These are phyloP conservation scores for Scedosporium minutisporum DNA, from an alignment of 2,329 filamentous ascomycete species.

Conservation along the genomic window DNA sequence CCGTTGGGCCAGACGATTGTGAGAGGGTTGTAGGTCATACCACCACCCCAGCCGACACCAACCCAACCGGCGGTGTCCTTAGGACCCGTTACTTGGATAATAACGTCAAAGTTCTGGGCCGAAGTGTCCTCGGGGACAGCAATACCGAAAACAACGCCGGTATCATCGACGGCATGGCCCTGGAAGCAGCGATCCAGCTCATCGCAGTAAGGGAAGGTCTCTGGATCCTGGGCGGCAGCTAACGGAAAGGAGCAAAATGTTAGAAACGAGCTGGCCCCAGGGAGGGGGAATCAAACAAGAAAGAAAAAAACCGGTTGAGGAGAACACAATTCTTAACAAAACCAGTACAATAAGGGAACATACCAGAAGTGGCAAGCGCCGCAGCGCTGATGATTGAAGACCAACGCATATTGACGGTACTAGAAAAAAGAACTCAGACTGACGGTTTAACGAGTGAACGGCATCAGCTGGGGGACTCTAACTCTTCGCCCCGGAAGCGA, in stretches of 20 bases:
- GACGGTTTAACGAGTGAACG: not conserved
- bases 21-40: conserved; percentile 34
- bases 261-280: not conserved
- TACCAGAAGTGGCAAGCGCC: conserved; percentile 10
- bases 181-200: conserved; percentile 13
- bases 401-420: conserved; percentile 10
- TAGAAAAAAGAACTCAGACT: not conserved
- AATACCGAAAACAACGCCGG: conserved; percentile 21
- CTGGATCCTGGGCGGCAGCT: conserved; percentile 4
- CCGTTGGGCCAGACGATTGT: conserved; percentile 31
- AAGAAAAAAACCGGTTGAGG: not conserved
- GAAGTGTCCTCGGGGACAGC: conserved; percentile 23
- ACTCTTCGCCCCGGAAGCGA: not conserved
- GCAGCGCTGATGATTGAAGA: not conserved
- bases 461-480: not conserved
- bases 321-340: not conserved
- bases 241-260: not conserved
- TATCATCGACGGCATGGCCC: conserved; percentile 17
- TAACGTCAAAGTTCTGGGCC: conserved; percentile 25
- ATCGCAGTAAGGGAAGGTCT: conserved; percentile 13
- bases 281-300: not conserved
- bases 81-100: conserved; percentile 32
- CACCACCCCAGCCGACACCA: conserved; percentile 33
- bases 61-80: conserved; percentile 28
- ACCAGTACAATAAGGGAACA: not conserved